Evolutionary conservation across 1,139 yeast species (phyloP), one percentile per base, ranked within the genome.

Genomic region (Debaryomyces fabryi): DNA sequence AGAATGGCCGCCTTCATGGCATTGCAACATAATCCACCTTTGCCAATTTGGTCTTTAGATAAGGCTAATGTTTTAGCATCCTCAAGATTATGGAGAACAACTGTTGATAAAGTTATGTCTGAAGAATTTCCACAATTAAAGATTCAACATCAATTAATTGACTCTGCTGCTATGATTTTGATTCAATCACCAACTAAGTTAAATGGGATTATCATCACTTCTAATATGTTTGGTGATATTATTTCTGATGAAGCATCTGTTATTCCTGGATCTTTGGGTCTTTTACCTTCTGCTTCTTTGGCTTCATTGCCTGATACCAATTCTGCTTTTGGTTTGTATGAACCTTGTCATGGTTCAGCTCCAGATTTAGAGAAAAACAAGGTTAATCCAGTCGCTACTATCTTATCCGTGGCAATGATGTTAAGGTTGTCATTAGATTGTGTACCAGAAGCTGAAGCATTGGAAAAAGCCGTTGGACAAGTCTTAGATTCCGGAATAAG

Each of bases 1-100:
- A 82, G 98, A 70, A 92, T 93, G 97, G 99, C 98, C 44, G 98
- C 96, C 4, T 93, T 90, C 72, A 76, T 93, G 79, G 97, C 99
- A 36, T 79, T 91, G 60, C 98, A 93, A 72, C 88, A 85, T 62
- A 78, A 83, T 64, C 98, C 99, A 44, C 98, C 98, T 45, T 78
- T 86, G 62, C 97, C 97, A 46, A 81, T 93, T 52, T 91, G 97
- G 96, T 89, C 97, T 33, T 77, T 93, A 59, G 99, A 93, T 70
- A 93, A 93, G 78, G 99, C 99, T 52, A 93, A 93, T 59, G 99
- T 93, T 39, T 81, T 93, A 63, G 99, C 99, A 1, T 86, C 96
- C 21, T 90, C 97, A 35, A 84, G 99, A 71, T 79, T 93, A 62
- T 93, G 99, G 99, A 84, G 99, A 74, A 85, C 81, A 67, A 89